Conservation (phyloP, 371 early-diverging fungal species). For the Amoeboaphelidium protococcarum region DNA sequence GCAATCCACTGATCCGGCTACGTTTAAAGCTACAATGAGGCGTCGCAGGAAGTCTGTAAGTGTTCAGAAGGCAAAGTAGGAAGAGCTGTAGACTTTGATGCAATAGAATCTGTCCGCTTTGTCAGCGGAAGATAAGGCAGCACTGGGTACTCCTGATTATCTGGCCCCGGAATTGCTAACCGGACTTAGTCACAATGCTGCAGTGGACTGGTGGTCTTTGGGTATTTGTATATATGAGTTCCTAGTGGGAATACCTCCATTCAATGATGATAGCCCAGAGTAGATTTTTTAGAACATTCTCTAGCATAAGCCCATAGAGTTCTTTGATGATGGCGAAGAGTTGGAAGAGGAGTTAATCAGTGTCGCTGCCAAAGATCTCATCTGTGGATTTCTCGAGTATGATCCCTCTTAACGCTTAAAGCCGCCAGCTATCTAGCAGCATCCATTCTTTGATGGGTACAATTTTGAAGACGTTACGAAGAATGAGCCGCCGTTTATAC, state of each 20-base stretch:
- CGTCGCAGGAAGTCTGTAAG: not conserved
- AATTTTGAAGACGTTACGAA: not conserved
- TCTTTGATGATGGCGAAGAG: constrained; percentile 17
- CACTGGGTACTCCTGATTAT: constrained; percentile 88
- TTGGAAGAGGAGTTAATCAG: too few species aligned
- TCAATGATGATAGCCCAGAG: constrained; percentile 50
- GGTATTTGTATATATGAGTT: constrained; percentile 77
- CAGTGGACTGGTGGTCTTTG: constrained; percentile 85
- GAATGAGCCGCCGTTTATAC: not conserved
- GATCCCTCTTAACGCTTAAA: constrained; percentile 16
- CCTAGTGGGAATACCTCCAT: constrained; percentile 57
- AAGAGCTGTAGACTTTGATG: not conserved
- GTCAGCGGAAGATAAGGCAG: constrained; percentile 8
- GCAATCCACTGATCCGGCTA: constrained; percentile 15
- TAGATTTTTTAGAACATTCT: constrained; percentile 59
- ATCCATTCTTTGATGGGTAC: not conserved
- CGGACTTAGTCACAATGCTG: constrained; percentile 36
- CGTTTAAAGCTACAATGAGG: not conserved
- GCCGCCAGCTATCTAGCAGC: not conserved
- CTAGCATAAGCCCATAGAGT: constrained; percentile 4
- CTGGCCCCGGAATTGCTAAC: constrained; percentile 73
- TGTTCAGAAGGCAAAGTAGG: not conserved
- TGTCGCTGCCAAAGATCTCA: constrained; percentile 36
- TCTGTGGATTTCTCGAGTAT: constrained; percentile 34
- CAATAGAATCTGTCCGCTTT: constrained; percentile 7